Percentiles rank a stretch among this genome's conserved stretches.
Conservation (phyloP, 345 rosid genomes). For the Lepidium didymum region DNA sequence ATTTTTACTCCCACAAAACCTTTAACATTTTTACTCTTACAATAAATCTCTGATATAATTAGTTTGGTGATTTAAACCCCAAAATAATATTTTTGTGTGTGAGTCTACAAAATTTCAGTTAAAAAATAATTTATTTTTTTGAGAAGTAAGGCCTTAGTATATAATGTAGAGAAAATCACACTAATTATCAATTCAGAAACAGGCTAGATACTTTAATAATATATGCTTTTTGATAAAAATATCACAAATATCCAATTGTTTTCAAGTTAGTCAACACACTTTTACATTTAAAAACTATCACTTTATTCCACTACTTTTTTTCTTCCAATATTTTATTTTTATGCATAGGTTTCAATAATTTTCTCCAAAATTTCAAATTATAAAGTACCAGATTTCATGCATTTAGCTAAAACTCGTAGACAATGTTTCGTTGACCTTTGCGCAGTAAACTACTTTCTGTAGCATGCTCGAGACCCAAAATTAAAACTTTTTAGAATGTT, state of each 20-base stretch:
- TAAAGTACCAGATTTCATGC: background rate
- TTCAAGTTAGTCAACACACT: background rate
- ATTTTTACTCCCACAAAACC: too few relatives aligned
- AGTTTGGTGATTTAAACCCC: too few relatives aligned
- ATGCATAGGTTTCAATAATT: background rate
- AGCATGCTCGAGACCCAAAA: too few relatives aligned
- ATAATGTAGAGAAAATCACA: background rate
- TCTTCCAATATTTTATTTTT: background rate
- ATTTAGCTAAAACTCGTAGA: background rate
- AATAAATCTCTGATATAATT: too few relatives aligned
- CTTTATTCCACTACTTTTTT: background rate
- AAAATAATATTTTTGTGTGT: too few relatives aligned
- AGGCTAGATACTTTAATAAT: background rate
- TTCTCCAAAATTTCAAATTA: background rate
- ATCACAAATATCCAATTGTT: background rate
- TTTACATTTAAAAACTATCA: background rate
- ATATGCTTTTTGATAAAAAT: background rate
- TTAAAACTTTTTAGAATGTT: too few relatives aligned
- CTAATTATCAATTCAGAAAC: background rate
- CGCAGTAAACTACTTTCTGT: too few relatives aligned
- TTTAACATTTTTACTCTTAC: too few relatives aligned
- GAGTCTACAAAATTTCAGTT: too few relatives aligned
- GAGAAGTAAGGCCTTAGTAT: too few relatives aligned
- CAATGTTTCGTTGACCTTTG: conserved; percentile 12
- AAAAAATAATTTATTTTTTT: too few relatives aligned